phyloP scores from a whole-genome alignment of 768 basidiomycete species.

The Mycena latifolia region DNA sequence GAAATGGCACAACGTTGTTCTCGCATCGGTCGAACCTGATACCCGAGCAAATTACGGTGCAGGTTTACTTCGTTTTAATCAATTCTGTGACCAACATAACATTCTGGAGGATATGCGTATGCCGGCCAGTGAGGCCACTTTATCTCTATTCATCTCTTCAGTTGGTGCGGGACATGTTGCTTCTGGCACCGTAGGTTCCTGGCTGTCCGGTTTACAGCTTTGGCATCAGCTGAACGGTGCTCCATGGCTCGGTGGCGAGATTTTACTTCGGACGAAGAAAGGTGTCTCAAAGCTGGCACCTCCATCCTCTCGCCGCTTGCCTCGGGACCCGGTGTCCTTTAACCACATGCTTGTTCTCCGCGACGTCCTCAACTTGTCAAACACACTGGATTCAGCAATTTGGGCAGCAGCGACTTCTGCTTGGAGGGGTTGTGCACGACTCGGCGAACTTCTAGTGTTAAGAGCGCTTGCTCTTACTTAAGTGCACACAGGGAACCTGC shows the following conservation, averaged over 20 bases:
- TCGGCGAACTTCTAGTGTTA: neutral
- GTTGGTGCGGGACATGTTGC: neutral
- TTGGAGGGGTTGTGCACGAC: neutral
- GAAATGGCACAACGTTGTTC: neutral
- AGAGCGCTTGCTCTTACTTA: too few relatives aligned
- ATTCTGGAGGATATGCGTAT: neutral
- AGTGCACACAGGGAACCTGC: too few relatives aligned
- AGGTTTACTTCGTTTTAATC: neutral
- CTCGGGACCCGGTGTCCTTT: neutral
- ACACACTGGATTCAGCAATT: neutral
- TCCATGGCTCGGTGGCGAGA: neutral
- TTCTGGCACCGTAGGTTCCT: neutral
- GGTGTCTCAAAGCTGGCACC: neutral
- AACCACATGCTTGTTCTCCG: neutral
- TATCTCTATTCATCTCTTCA: neutral
- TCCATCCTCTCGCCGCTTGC: neutral
- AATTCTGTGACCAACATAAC: neutral
- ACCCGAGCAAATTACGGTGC: neutral
- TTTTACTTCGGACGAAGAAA: neutral
- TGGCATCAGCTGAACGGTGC: neutral
- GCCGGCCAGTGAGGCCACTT: neutral
- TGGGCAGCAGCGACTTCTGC: neutral
- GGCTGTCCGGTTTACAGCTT: neutral
- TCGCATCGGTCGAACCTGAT: neutral
- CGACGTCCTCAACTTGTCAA: neutral